Evolutionary conservation across 192 early-diverging fungal species (phyloP).

Genomic region (Linnemannia elongata): DNA sequence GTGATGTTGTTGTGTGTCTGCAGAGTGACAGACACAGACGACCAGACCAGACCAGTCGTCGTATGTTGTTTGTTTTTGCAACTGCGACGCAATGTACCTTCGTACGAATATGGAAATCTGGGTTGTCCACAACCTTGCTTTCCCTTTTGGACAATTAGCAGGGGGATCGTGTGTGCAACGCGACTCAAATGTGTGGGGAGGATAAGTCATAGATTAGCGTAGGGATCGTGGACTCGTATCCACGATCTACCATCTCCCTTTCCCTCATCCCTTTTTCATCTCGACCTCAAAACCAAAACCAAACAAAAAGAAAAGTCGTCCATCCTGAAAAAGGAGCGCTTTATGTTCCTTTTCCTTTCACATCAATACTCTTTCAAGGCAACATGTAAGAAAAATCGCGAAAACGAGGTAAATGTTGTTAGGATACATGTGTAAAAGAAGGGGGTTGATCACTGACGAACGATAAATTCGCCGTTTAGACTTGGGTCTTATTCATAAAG

Average conservation of each 20-base stretch:
- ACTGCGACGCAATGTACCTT: neutral
- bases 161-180: conserved; percentile 1
- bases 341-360: neutral
- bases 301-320: too few relatives aligned
- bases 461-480: neutral
- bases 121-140: neutral
- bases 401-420: neutral
- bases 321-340: neutral
- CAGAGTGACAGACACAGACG: neutral
- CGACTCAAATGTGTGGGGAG: neutral
- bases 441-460: neutral
- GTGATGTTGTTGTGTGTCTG: neutral
- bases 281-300: too few relatives aligned
- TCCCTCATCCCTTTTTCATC: too few relatives aligned
- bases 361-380: neutral
- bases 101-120: conserved; percentile 1
- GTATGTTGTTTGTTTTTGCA: neutral
- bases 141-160: neutral
- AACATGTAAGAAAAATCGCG: neutral
- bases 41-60: neutral
- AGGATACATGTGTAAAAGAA: neutral
- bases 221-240: too few relatives aligned
- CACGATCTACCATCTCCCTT: too few relatives aligned
- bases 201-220: too few relatives aligned
- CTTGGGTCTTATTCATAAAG: neutral